Conservation (phyloP, 768 basidiomycete genomes). For the Termitomyces sp. region DNA sequence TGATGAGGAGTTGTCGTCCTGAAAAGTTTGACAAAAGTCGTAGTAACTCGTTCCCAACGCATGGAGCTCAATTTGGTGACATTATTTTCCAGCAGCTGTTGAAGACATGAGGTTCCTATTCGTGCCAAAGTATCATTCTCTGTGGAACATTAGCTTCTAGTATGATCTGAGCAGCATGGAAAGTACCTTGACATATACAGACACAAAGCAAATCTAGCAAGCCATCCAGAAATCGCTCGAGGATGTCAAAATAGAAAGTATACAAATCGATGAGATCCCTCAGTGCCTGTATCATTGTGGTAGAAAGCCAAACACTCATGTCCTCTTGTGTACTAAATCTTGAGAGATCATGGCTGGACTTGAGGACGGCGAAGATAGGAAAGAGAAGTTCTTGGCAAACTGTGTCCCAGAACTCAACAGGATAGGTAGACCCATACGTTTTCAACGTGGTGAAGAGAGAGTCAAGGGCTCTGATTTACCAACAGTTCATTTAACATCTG, state of each 20-base stretch:
- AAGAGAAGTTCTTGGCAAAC: conserved; percentile 94
- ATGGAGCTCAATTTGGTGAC: conserved; percentile 76
- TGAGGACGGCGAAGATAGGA: conserved; percentile 96
- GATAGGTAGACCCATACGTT: conserved; percentile 78
- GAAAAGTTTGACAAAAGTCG: conserved; percentile 95
- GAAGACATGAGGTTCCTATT: conserved; percentile 96
- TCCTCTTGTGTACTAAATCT: conserved; percentile 96
- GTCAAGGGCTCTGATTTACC: conserved; percentile 73
- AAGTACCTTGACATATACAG: conserved; percentile 94
- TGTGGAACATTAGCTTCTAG: conserved; percentile 24
- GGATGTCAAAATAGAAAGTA: conserved; percentile 88
- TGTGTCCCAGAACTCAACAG: conserved; percentile 96
- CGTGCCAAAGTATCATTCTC: conserved; percentile 98
- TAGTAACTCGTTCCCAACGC: conserved; percentile 89
- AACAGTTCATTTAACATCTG: conserved; percentile 6
- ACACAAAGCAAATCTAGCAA: conserved; percentile 88
- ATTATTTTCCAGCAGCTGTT: conserved; percentile 92
- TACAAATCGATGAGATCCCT: conserved; percentile 94
- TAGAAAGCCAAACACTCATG: conserved; percentile 99
- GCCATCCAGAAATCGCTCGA: conserved; percentile 91
- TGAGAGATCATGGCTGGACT: conserved; percentile 86
- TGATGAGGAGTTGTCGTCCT: conserved; percentile 96
- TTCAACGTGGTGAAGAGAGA: conserved; percentile 93
- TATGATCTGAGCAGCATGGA: neutral
- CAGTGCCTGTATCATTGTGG: conserved; percentile 97